These are phyloP conservation scores for Lachancea quebecensis DNA, from an alignment of 805 yeast genomes.

Conservation along the genomic window DNA sequence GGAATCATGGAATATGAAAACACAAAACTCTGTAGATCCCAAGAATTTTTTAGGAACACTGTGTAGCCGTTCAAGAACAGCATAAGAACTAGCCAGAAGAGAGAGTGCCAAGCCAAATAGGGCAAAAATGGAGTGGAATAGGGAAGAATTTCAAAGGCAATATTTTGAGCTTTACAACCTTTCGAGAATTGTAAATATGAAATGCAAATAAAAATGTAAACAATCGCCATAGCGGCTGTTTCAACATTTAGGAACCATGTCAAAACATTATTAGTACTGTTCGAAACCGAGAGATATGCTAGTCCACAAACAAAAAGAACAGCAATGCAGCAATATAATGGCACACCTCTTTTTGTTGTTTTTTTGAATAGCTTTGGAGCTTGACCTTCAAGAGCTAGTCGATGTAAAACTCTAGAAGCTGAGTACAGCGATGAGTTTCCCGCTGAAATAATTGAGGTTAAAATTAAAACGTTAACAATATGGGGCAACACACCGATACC, in stretches of 20 bases:
- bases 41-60: constrained; percentile 1
- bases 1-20: constrained; percentile 5
- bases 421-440: constrained; percentile 44
- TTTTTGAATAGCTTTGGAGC: constrained; percentile 50
- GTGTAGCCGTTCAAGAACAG: constrained; percentile 60
- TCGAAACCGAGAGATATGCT: constrained; percentile 56
- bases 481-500: constrained; percentile 44
- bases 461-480: constrained; percentile 47
- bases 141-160: constrained; percentile 51
- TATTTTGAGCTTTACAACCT: constrained; percentile 31
- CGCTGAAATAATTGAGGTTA: constrained; percentile 46
- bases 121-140: constrained; percentile 53
- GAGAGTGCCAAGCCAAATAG: constrained; percentile 48
- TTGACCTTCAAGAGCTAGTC: constrained; percentile 47
- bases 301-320: constrained; percentile 41
- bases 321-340: constrained; percentile 2
- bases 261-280: constrained; percentile 46
- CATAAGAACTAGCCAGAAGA: constrained; percentile 43
- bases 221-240: constrained; percentile 58
- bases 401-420: constrained; percentile 42
- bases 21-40: constrained; percentile 2
- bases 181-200: constrained; percentile 54
- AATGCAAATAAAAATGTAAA: constrained; percentile 59
- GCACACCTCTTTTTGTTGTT: constrained; percentile 21
- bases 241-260: constrained; percentile 61